Conservation (phyloP, 176 grass and related monocot genomes). For the Eleusine coracana region DNA sequence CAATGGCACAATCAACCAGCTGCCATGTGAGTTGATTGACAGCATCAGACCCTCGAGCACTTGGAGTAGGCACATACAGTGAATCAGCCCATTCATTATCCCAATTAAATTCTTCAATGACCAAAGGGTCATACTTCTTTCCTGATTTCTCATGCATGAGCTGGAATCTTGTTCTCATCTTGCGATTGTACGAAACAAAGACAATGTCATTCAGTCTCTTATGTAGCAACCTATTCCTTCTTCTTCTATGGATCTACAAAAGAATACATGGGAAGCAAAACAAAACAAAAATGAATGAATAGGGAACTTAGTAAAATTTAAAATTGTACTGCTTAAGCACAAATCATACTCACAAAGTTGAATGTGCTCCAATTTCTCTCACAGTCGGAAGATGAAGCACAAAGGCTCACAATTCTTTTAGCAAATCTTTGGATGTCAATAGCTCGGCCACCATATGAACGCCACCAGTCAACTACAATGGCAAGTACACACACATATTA, state of each 20-base stretch:
- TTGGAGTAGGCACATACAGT: neutral
- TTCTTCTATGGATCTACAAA: constrained; percentile 17
- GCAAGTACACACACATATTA: neutral
- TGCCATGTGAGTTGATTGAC: neutral
- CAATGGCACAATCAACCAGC: neutral
- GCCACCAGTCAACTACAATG: constrained; percentile 1
- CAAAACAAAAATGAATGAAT: no score
- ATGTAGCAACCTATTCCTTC: neutral
- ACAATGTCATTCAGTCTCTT: no score
- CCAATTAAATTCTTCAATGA: no score
- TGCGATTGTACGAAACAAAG: no score
- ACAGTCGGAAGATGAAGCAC: constrained; percentile 1
- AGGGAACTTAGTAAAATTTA: no score
- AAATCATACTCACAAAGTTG: constrained; percentile 4
- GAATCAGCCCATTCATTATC: neutral
- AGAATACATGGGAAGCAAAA: neutral
- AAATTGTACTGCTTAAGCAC: no score
- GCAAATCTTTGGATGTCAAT: constrained; percentile 4
- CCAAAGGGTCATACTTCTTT: no score
- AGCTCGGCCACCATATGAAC: neutral
- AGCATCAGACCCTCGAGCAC: neutral
- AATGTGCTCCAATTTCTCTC: constrained; percentile 11
- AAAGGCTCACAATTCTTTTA: neutral
- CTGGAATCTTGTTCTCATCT: no score
- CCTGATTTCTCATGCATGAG: no score